These are phyloP conservation scores for Wickerhamiella infanticola DNA, from an alignment of 1,139 yeast species.

Conservation along the genomic window DNA sequence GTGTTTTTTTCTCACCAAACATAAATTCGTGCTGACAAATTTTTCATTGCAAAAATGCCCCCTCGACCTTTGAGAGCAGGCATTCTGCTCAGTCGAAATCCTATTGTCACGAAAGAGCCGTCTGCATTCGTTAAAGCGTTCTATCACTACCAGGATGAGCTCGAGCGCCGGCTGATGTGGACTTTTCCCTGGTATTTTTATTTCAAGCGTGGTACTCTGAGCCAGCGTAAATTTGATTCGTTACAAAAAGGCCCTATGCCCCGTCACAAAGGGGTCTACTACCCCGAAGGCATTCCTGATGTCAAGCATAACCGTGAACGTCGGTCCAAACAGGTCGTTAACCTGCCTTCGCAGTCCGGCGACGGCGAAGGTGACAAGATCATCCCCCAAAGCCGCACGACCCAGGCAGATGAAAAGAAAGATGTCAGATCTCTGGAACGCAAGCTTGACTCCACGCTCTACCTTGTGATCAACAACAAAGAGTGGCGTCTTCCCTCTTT, in stretches of 20 bases:
- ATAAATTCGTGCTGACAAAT: background rate
- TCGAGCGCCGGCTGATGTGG: conserved; percentile 90
- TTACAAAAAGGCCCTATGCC: conserved; percentile 65
- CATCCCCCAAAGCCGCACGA: conserved; percentile 51
- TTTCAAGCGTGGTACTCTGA: conserved; percentile 76
- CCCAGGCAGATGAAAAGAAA: conserved; percentile 55
- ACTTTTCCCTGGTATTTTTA: conserved; percentile 91
- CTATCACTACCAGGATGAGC: conserved; percentile 69
- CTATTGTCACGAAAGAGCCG: conserved; percentile 66
- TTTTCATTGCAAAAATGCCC: background rate
- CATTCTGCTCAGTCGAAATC: conserved; percentile 60
- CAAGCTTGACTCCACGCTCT: conserved; percentile 61
- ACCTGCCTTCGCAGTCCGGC: conserved; percentile 34
- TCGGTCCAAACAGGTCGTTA: conserved; percentile 59
- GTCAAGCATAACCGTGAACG: conserved; percentile 80
- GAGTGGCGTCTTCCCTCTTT: conserved; percentile 72
- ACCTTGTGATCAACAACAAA: conserved; percentile 42
- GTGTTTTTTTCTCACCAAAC: too few relatives aligned
- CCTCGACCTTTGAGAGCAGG: conserved; percentile 21
- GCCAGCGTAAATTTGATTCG: conserved; percentile 66
- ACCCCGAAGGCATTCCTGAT: conserved; percentile 73
- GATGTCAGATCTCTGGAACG: conserved; percentile 64
- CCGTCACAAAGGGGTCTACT: conserved; percentile 60
- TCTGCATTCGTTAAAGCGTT: conserved; percentile 60
- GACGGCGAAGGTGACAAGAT: conserved; percentile 48